Base-by-base conservation (phyloP, 192 early-diverging fungal genomes). In the Coemansia sp. region DNA sequence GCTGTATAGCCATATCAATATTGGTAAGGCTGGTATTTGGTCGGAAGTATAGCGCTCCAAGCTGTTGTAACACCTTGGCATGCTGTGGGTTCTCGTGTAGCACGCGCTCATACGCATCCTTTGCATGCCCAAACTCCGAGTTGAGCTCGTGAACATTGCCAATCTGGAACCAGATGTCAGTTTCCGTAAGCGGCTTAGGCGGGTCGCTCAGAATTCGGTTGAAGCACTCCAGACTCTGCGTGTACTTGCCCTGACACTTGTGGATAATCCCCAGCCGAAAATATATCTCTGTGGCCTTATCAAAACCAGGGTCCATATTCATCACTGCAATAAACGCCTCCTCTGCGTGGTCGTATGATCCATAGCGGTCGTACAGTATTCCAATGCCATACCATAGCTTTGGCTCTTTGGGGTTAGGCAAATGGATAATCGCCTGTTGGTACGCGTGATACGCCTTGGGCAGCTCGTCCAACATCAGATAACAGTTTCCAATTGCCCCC, bases 381-480 rank as follows among this genome's bases (percentile, higher is more conserved):
- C 95, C 97, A 51, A 98, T 98, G 9, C 96, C 96, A 65, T 97
- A 99, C 97, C 97, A 99, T 26, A 99, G 87, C 71, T 96, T 95
- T 6, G 96, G 94, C 67, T 97, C 97, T 90, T 93, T 94, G 48
- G 93, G 89, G 71, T 97, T 92, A 0, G 90, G 89, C 18, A 96
- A 78, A 69, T 93, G 90, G 73, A 94, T 89, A 25, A 99, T 83
- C 16, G 97, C 97, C 73, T 96, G 90, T 82, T 98, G 96, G 65
- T 99, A 99, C 3, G 95, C 92, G 52, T 88, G 84, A 68, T 97
- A 98, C 9, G 97, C 97, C 72, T 93, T 87, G 54, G 94, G 93
- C 56, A 98, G 81, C 56, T 98, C 89, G 79, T 96, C 96, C 83
- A 92, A 85, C 94, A 96, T 95, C 44, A 99, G 81, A 70, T 93